Percentiles rank a stretch among this genome's conserved stretches.
Conservation (phyloP, 169 alveolate genomes). For the Cryptosporidium muris region DNA sequence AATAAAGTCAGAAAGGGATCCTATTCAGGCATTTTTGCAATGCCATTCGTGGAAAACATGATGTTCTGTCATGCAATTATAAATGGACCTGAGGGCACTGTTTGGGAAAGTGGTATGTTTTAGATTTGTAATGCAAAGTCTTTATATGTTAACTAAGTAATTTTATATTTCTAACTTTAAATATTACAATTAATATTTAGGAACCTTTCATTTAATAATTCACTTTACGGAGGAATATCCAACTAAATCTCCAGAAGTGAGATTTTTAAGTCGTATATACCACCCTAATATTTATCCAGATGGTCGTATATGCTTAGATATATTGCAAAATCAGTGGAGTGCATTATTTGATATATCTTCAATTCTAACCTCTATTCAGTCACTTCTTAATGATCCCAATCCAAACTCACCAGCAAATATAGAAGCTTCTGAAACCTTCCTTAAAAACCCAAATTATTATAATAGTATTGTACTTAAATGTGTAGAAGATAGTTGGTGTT, state of each 20-base stretch:
- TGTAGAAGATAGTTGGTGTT: conserved; percentile 82
- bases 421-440: conserved; percentile 95
- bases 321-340: conserved; percentile 95
- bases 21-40: conserved; percentile 92
- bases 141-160: conserved; percentile 33
- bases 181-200: conserved; percentile 3
- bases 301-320: conserved; percentile 94
- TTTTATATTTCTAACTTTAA: conserved; percentile 67
- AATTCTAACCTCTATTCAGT: conserved; percentile 94
- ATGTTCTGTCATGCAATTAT: conserved; percentile 97
- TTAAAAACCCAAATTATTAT: conserved; percentile 90
- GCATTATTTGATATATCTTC: conserved; percentile 96
- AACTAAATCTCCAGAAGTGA: conserved; percentile 84
- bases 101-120: conserved; percentile 96
- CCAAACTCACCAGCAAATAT: conserved; percentile 96
- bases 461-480: conserved; percentile 88
- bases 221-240: conserved; percentile 88
- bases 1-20: conserved; percentile 90
- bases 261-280: conserved; percentile 82
- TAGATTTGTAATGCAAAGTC: not conserved
- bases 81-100: conserved; percentile 97
- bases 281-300: conserved; percentile 92
- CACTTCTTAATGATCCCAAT: conserved; percentile 96
- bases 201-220: conserved; percentile 87
- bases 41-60: conserved; percentile 94